Conservation (phyloP, 148 eudicot genomes). For the Chenopodium quinoa region DNA sequence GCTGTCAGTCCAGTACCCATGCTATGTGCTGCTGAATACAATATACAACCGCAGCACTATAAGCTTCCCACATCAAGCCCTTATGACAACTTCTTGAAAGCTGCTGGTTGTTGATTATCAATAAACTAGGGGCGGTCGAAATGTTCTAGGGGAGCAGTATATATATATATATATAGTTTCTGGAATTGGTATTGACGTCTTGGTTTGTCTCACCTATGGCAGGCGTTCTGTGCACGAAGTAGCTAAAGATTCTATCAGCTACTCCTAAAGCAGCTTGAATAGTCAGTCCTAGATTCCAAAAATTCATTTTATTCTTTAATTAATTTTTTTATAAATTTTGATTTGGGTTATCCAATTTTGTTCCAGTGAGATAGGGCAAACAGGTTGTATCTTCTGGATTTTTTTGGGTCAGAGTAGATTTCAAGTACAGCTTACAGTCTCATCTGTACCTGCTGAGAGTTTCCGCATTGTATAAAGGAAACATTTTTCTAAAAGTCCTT, state of each 20-base stretch:
- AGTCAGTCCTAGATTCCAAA: constrained; percentile 18
- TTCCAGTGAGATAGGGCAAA: neutral
- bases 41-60: constrained; percentile 49
- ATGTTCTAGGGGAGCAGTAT: neutral
- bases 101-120: constrained; percentile 57
- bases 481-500: neutral
- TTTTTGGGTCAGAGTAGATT: constrained; percentile 15
- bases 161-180: neutral
- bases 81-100: constrained; percentile 72
- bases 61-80: constrained; percentile 73
- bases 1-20: constrained; percentile 19
- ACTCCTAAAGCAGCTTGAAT: constrained; percentile 25
- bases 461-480: constrained; percentile 3
- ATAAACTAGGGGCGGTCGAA: neutral
- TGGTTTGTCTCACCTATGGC: neutral
- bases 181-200: constrained; percentile 1
- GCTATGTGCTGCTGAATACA: constrained; percentile 48
- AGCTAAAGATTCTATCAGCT: constrained; percentile 18
- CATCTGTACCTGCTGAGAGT: neutral
- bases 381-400: constrained; percentile 14
- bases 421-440: neutral
- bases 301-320: constrained; percentile 30
- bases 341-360: neutral
- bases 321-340: constrained; percentile 6
- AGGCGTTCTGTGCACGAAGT: constrained; percentile 8